Base-by-base conservation (phyloP, 768 basidiomycete genomes). In the Terana coerulea region DNA sequence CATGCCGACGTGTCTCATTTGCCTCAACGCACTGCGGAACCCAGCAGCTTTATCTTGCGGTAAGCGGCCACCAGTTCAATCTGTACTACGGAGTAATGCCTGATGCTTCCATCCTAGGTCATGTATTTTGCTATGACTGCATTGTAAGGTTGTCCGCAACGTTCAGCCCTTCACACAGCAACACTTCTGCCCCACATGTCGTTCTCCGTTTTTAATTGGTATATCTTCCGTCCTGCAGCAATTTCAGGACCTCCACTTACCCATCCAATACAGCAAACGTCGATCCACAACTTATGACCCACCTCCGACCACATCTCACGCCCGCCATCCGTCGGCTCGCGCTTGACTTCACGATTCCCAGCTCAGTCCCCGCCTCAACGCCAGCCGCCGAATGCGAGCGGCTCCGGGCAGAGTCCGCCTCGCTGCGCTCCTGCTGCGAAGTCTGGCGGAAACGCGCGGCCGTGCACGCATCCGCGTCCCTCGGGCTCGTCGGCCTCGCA, bases 31-130 rank as follows among this genome's bases (percentile, higher is more conserved):
- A 6, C 63, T 80, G 47, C 77, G 76, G 28, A 72, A 64, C 26
- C 85, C 85, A 1, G 79, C 82, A 3, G 76, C 76, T 10, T 59
- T 84, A 0, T 83, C 84, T 34, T 87, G 85, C 63, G 84, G 85
- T 86, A 59, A 48, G 79, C 30, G 17, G 34, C 47, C 22, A 53
- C 48, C 30, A 14, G 35, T 24, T n/a, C n/a, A n/a, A n/a, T n/a
- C n/a, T n/a, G n/a, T n/a, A n/a, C n/a, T n/a, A n/a, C n/a, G n/a
- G n/a, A n/a, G n/a, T n/a, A 8, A 28, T 3, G 2, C 22, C 11
- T 21, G 12, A 35, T 10, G 9, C 10, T 30, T 8, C 8, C 28
- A 7, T 17, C 37, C 26, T 26, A 86, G 85, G 85, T 12, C 84
- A 87, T 58, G 69, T 86, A 34, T 85, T 84, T 62, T 86, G 85